Evolutionary conservation across 768 basidiomycete species (phyloP), one percentile per base, ranked within the genome.

Genomic region (Rickenella mellea): DNA sequence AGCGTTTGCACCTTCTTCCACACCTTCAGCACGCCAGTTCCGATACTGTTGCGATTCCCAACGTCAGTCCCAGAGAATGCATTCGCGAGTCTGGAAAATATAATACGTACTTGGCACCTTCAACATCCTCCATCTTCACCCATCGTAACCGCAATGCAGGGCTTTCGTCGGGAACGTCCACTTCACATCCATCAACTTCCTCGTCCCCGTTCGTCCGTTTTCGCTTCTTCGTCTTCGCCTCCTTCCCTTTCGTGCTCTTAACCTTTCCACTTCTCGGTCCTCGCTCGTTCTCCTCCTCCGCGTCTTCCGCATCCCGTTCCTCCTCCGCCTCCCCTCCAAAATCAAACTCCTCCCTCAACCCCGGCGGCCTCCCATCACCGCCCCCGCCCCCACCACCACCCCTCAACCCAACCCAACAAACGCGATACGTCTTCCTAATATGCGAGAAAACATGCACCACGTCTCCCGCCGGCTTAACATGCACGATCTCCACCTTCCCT

Each of bases 401-500:
- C 51, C 74, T 69, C 30, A 87, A 48, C 21, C 82, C 47, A 27
- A 83, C 75, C 82, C 83, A 85, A 49, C 80, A 77, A 14, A 76
- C 69, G 44, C 78, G 72, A 55, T 85, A 93, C 10, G 85, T 91
- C 66, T 92, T 90, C 52, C 68, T 78, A 55, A 93, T 86, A 56
- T 97, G 92, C 7, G 87, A 90, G 62, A 96, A 96, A 36, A 89
- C 65, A 54, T 94, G 91, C 3, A 80, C 44, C 27, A 93, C 76
- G 45, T 82, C 73, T 9, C 81, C 80, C 17, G 67, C 76, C 15
- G 71, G 64, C 43, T 63, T 62, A 41, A 80, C 64, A 44, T 67
- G 62, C 28, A 62, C 51, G 17, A 84, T 67, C 14, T 56, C 62
- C 15, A 55, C 36, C 25, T 30, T 26, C 1, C 32, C 49, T 11